These are phyloP conservation scores for Globisporangium echinulatum DNA, from an alignment of 352 stramenopile genomes.

Conservation along the genomic window DNA sequence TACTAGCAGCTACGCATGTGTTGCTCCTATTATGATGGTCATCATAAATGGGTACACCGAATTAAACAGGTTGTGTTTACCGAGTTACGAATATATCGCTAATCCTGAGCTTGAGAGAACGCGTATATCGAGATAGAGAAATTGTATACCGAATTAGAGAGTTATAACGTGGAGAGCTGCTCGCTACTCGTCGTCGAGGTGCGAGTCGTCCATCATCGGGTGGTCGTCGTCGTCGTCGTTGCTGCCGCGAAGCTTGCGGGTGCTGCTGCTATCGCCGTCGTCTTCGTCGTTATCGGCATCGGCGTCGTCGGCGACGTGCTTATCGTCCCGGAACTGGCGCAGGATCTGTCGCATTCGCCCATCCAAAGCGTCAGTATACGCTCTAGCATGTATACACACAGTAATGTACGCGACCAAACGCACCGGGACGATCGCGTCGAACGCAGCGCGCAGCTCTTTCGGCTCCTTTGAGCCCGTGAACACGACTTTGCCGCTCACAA, in stretches of 20 bases:
- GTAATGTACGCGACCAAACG: conserved; percentile 2
- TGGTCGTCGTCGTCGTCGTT: conserved; percentile 19
- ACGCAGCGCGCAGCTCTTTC: conserved; percentile 74
- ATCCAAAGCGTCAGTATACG: conserved; percentile 1
- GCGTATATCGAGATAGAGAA: neutral
- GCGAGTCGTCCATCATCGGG: conserved; percentile 25
- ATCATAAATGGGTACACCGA: too few species aligned
- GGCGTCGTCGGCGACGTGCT: conserved; percentile 16
- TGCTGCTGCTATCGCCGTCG: neutral
- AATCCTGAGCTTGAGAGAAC: too few species aligned
- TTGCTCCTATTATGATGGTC: too few species aligned
- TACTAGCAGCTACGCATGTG: neutral
- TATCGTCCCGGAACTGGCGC: conserved; percentile 44
- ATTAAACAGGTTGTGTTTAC: too few species aligned
- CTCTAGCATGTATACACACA: too few species aligned
- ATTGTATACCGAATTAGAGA: neutral
- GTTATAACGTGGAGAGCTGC: neutral
- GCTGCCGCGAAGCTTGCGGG: neutral
- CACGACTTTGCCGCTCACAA: conserved; percentile 97
- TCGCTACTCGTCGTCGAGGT: conserved; percentile 26
- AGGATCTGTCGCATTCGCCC: conserved; percentile 41
- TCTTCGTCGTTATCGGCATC: neutral
- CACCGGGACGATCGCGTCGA: conserved; percentile 75
- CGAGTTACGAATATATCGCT: neutral
- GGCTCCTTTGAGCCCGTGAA: conserved; percentile 92